Evolutionary conservation across 345 rosid genomes (phyloP), one percentile per base, ranked within the genome.

Genomic region (Acer campestre): DNA sequence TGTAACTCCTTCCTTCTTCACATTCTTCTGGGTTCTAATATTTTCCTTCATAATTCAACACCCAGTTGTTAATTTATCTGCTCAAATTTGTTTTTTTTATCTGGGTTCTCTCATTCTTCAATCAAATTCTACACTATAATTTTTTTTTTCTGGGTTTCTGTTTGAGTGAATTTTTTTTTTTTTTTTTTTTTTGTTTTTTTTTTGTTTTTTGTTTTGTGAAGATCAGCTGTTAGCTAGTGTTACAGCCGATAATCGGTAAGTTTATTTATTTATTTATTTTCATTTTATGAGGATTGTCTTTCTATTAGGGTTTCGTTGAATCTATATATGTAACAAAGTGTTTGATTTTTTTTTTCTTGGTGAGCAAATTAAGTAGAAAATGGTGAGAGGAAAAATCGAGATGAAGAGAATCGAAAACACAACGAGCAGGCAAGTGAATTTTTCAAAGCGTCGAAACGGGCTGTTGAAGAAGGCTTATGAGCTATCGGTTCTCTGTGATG

Each of bases 401-500:
- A 84, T 90, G 86, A 88, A 77, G 84, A 81, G 80, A 82, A 90
- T 90, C 29, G 94, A 90, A 78, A 88, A 87, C 27, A 71, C 72
- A 17, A 80, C 88, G 10, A 88, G 89, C 83, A 77, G 92, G 80
- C 94, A 88, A 79, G 90, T 87, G 73, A 88, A 92, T 31, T 90
- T 90, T 68, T 87, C 88, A 0, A 90, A 90, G 82, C 77, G 93
- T 40, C 84, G 90, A 72, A 85, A 48, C 3, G 93, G 93, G 65
- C 82, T 90, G 38, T 46, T 90, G 73, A 88, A 90, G 83, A 90
- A 90, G 77, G 94, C 94, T 69, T 76, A 66, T 68, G 90, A 88
- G 88, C 86, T 90, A 62, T 88, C 94, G 0, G 88, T 90, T 80
- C 86, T 90, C 44, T 90, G 91, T 46, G 93, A 90, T 77, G 93